phyloP scores from a whole-genome alignment of 2,329 filamentous ascomycete genomes.

The Albophoma yamanashiensis region DNA sequence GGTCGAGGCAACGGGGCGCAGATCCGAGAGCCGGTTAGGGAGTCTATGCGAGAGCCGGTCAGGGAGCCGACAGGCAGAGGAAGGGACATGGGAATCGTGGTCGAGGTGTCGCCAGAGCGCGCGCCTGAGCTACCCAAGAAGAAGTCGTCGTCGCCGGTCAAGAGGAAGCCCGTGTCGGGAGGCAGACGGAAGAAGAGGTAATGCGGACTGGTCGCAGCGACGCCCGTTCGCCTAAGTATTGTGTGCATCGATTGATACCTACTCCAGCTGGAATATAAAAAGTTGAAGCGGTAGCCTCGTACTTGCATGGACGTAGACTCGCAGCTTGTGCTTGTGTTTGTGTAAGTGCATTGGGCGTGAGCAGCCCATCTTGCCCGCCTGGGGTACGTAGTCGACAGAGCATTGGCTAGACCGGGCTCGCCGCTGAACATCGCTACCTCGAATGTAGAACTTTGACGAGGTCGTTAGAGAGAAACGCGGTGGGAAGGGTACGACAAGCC shows the following conservation, averaged over 20 bases:
- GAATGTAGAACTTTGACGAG: too few species aligned
- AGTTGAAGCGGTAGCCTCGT: background rate
- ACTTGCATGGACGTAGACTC: background rate
- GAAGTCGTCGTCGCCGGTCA: constrained; percentile 29
- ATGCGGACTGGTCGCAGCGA: constrained; percentile 3
- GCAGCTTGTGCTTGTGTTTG: background rate
- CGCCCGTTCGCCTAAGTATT: background rate
- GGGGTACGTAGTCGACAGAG: background rate
- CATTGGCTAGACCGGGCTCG: background rate
- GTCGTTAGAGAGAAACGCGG: too few species aligned
- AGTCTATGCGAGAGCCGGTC: background rate
- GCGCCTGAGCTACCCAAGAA: constrained; percentile 21
- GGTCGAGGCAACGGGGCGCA: constrained; percentile 24
- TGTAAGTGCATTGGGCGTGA: background rate
- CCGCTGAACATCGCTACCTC: background rate
- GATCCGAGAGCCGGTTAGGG: constrained; percentile 12
- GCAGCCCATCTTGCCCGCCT: background rate
- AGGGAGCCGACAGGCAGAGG: constrained; percentile 16
- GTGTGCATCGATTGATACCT: background rate
- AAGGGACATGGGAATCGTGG: constrained; percentile 26
- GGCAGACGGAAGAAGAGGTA: constrained; percentile 24
- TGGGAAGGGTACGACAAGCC: too few species aligned
- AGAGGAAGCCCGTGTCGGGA: constrained; percentile 24
- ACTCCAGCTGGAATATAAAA: background rate
- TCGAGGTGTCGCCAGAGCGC: constrained; percentile 23